A percentile compares a stretch with the other conserved stretches of the same genome.
These are phyloP conservation scores for Xylaria arbuscula DNA, from an alignment of 2,329 filamentous ascomycete species.

Conservation along the genomic window DNA sequence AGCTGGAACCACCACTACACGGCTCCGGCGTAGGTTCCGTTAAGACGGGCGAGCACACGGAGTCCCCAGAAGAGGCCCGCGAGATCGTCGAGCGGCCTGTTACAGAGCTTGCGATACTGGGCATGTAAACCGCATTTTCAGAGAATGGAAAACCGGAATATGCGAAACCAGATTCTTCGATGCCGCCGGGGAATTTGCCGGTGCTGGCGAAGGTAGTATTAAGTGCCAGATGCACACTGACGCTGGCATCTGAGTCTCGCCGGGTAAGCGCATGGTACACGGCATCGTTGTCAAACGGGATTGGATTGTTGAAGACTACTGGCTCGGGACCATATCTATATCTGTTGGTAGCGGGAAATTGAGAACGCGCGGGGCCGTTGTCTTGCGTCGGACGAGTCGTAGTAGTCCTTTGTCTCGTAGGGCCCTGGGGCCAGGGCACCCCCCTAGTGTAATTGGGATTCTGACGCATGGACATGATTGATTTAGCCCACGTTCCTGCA, in stretches of 20 bases:
- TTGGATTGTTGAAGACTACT: slow-evolving; percentile 20
- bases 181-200: slow-evolving; percentile 30
- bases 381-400: neutral
- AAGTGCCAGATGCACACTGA: slow-evolving; percentile 25
- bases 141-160: slow-evolving; percentile 25
- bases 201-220: slow-evolving; percentile 16
- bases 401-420: neutral
- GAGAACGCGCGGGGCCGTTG: no score
- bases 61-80: slow-evolving; percentile 34
- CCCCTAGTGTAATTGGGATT: neutral
- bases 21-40: slow-evolving; percentile 39
- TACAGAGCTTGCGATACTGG: slow-evolving; percentile 35
- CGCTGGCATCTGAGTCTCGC: slow-evolving; percentile 33
- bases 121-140: slow-evolving; percentile 7
- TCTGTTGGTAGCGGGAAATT: no score
- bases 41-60: slow-evolving; percentile 39
- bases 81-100: slow-evolving; percentile 38
- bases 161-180: slow-evolving; percentile 1
- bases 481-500: neutral
- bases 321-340: slow-evolving; percentile 9
- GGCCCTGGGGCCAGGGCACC: neutral
- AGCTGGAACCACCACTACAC: neutral
- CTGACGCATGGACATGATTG: slow-evolving; percentile 18
- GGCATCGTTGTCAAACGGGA: slow-evolving; percentile 19
- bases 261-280: slow-evolving; percentile 19